A percentile compares a stretch with the other conserved stretches of the same genome.
Evolutionary conservation across 1,284 basidiomycete genomes (phyloP).

Genomic region (Phellopilus nigrolimitatus): DNA sequence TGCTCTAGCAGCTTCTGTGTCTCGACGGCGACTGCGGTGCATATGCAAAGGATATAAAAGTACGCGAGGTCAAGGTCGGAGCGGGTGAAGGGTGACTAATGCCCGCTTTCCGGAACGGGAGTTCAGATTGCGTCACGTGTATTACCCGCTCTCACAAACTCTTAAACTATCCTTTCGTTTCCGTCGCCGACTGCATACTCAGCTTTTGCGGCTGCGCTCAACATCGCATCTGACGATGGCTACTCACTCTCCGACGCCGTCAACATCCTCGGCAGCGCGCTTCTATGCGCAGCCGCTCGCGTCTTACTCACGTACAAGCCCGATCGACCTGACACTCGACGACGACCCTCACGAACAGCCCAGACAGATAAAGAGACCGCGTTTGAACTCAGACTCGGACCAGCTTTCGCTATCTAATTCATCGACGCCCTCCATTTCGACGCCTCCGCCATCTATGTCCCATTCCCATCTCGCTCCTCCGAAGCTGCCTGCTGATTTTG

Average conservation of each 20-base stretch:
- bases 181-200: not conserved
- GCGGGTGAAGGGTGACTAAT: no score
- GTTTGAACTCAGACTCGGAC: slow-evolving; percentile 28
- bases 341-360: slow-evolving; percentile 41
- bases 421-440: slow-evolving; percentile 17
- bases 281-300: slow-evolving; percentile 8
- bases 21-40: no score
- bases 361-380: slow-evolving; percentile 37
- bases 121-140: no score
- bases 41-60: no score
- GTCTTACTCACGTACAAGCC: slow-evolving; percentile 31
- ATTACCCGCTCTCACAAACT: no score
- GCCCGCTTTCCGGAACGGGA: no score
- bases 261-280: slow-evolving; percentile 14
- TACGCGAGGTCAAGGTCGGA: no score
- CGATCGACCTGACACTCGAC: slow-evolving; percentile 60
- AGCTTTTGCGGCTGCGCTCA: not conserved
- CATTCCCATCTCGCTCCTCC: slow-evolving; percentile 24
- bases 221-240: slow-evolving; percentile 24
- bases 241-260: slow-evolving; percentile 20
- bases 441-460: slow-evolving; percentile 15
- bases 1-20: no score
- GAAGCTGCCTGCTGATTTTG: slow-evolving; percentile 17
- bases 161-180: not conserved
- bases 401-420: slow-evolving; percentile 17